Base-by-base conservation (phyloP, 1,139 yeast genomes). In the Blastobotrys buckinghamii region DNA sequence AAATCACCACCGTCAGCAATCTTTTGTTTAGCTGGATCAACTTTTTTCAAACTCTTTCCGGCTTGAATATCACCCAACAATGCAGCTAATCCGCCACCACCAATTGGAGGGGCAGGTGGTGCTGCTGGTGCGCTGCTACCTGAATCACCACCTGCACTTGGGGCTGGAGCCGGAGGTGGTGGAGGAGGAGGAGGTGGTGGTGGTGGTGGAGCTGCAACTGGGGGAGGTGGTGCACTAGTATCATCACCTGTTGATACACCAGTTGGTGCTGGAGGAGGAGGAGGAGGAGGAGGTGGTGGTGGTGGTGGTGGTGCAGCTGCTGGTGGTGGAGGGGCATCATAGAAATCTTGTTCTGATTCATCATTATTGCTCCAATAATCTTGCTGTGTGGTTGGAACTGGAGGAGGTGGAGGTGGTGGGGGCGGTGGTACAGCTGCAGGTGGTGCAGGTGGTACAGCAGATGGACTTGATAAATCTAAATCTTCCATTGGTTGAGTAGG, bases 1-100 rank as follows among this genome's bases (percentile, higher is more conserved):
- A 77, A 77, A 26, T 22, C 24, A 7, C 69, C 67, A 12, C 42
- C 69, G 41, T 68, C 71, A 16, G 74, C 66, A 48, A 76, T 67
- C 45, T 70, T 65, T 62, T 78, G 73, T 57, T 77, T 68, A 44
- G 66, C 62, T 35, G 70, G 73, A 53, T 71, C 73, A 4, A 79
- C 83, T 58, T 70, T 77, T 54, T 68, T 73, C 55, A 79, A 70
- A 1, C 74, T 51, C 46, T 63, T 69, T 20, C 84, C 84, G 2
- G 73, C 74, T n/a, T 73, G 72, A 51, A 79, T 79, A 58, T 79
- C 82, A 8, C 81, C 80, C 42, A 79, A 68, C 39, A 79, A 68
- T 0, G 79, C 78, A 20, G 71, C 65, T 39, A 77, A 68, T 49
- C 70, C 65, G 5, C 75, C 71, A 2, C 68, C 62, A 0, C 70